These are phyloP conservation scores for Flaveria trinervia DNA, from an alignment of 129 eudicot genomes.

Conservation along the genomic window DNA sequence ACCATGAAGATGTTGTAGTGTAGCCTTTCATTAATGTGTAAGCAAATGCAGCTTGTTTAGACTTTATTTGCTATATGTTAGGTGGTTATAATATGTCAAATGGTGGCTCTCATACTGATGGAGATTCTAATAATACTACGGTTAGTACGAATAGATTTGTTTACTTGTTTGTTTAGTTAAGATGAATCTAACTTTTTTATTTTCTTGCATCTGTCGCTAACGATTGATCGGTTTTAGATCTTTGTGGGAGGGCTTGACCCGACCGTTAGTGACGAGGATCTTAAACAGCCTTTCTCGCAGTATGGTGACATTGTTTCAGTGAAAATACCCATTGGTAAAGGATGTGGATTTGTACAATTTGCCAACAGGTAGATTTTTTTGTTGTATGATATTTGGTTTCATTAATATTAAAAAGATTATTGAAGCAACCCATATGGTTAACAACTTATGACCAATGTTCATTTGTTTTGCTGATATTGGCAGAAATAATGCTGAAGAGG, in stretches of 20 bases:
- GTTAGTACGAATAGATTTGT: slow-evolving; percentile 37
- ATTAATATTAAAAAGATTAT: background rate
- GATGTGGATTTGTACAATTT: slow-evolving; percentile 90
- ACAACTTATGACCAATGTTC: background rate
- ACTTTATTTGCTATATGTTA: slow-evolving; percentile 23
- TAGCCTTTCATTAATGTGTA: background rate
- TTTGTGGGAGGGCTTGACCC: slow-evolving; percentile 95
- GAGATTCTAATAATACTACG: slow-evolving; percentile 74
- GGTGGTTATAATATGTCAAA: slow-evolving; percentile 77
- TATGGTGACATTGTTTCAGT: slow-evolving; percentile 83
- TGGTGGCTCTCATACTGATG: slow-evolving; percentile 76
- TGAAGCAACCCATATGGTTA: background rate
- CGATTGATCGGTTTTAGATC: slow-evolving; percentile 45
- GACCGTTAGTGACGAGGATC: slow-evolving; percentile 82
- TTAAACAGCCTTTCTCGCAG: slow-evolving; percentile 77
- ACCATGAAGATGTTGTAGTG: background rate
- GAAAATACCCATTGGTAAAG: slow-evolving; percentile 80
- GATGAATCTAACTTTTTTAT: background rate
- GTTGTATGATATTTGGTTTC: background rate
- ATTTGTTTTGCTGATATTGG: slow-evolving; percentile 21
- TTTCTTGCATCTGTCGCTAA: slow-evolving; percentile 26
- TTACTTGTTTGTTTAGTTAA: background rate
- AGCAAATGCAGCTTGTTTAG: background rate
- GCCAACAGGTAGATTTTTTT: slow-evolving; percentile 61
- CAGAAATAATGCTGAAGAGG: slow-evolving; percentile 84